A percentile compares a stretch with the other conserved stretches of the same genome.
phyloP scores from a whole-genome alignment of 441 rosid species.

The Adansonia madagascariensis region DNA sequence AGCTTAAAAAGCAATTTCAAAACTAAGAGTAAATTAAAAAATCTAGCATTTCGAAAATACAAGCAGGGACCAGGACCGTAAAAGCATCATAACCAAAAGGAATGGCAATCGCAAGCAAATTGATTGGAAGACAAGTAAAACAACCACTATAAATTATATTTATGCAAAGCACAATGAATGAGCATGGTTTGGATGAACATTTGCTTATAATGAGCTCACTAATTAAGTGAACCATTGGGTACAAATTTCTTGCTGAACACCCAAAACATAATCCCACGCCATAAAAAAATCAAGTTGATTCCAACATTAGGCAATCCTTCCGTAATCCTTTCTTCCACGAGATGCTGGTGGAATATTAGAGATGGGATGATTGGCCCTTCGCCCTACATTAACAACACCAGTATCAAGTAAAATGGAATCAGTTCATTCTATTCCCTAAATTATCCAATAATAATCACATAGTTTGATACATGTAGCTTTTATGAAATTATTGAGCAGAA shows the following conservation, averaged over 20 bases:
- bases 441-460: conserved; percentile 17
- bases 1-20: conserved; percentile 14
- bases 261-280: conserved; percentile 54
- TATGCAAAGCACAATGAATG: conserved; percentile 73
- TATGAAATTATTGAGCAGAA: conserved; percentile 1
- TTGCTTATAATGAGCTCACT: conserved; percentile 60
- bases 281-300: conserved; percentile 37
- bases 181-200: conserved; percentile 47
- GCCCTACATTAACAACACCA: conserved; percentile 59
- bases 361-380: conserved; percentile 71
- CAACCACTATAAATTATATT: conserved; percentile 50
- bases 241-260: conserved; percentile 60
- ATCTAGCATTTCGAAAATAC: background rate
- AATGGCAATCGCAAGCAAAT: conserved; percentile 24
- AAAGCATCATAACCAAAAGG: conserved; percentile 26
- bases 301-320: conserved; percentile 69
- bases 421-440: conserved; percentile 23
- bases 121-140: conserved; percentile 31
- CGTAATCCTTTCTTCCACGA: conserved; percentile 90
- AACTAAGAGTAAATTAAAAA: background rate
- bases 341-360: conserved; percentile 77
- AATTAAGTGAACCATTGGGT: conserved; percentile 59
- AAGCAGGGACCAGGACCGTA: conserved; percentile 16
- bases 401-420: conserved; percentile 26
- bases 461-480: conserved; percentile 10